phyloP scores from a whole-genome alignment of 106 monocot genomes.

The Ottelia alismoides region DNA sequence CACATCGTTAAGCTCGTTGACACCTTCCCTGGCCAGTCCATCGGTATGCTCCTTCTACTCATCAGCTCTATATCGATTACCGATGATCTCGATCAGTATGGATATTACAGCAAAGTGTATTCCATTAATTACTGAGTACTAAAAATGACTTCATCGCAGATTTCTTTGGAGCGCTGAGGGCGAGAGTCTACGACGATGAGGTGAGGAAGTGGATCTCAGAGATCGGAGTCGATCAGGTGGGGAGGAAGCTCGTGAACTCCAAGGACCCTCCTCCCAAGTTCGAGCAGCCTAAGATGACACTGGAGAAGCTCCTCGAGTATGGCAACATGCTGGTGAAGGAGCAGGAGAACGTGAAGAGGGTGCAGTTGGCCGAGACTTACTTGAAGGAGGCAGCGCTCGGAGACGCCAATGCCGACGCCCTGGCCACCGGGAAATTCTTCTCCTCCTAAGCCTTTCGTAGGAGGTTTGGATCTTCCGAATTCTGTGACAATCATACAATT shows the following conservation, averaged over 20 bases:
- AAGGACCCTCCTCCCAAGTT: conserved; percentile 62
- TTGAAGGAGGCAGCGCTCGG: conserved; percentile 89
- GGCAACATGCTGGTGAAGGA: conserved; percentile 91
- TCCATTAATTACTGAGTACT: neutral
- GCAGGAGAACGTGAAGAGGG: conserved; percentile 99
- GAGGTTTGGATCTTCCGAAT: too few relatives aligned
- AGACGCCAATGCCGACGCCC: conserved; percentile 67
- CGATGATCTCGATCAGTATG: too few relatives aligned
- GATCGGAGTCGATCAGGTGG: conserved; percentile 44
- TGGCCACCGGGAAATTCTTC: conserved; percentile 66
- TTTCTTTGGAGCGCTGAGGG: conserved; percentile 91
- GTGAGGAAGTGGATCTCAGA: conserved; percentile 82
- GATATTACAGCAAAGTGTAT: too few relatives aligned
- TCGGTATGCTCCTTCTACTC: conserved; percentile 53
- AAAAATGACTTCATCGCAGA: conserved; percentile 18
- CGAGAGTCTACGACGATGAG: conserved; percentile 90
- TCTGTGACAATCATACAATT: too few relatives aligned
- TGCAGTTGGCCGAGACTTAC: conserved; percentile 92
- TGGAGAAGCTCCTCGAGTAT: conserved; percentile 83
- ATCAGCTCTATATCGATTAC: too few relatives aligned
- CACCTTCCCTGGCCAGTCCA: conserved; percentile 91
- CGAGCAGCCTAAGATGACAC: conserved; percentile 78
- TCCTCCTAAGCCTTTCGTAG: too few relatives aligned
- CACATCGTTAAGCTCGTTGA: conserved; percentile 78
- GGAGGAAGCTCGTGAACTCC: conserved; percentile 87